These are phyloP conservation scores for Backusella macrospora DNA, from an alignment of 192 early-diverging fungal species.

Conservation along the genomic window DNA sequence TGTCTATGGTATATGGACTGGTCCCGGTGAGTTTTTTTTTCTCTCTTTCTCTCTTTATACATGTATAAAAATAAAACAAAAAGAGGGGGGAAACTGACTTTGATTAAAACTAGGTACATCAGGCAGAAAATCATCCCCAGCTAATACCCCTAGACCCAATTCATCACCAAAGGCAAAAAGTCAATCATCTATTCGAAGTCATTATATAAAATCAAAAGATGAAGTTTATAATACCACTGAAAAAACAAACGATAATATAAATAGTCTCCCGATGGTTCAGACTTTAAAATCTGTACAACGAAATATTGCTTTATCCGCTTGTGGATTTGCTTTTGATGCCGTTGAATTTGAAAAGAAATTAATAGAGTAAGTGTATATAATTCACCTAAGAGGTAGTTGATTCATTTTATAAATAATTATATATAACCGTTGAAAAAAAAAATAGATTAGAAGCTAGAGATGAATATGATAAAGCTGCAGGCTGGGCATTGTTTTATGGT, in stretches of 20 bases:
- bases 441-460: constrained; percentile 66
- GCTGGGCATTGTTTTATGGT: constrained; percentile 85
- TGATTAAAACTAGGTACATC: background rate
- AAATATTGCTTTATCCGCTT: constrained; percentile 51
- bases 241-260: background rate
- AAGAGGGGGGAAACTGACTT: too few relatives aligned
- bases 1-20: constrained; percentile 48
- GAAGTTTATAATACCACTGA: background rate
- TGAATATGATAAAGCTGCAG: constrained; percentile 86
- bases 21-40: constrained; percentile 29
- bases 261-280: constrained; percentile 38
- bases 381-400: constrained; percentile 41
- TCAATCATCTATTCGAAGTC: background rate
- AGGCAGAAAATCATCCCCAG: constrained; percentile 28
- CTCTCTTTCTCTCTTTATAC: background rate
- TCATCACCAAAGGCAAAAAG: background rate
- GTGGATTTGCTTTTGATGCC: constrained; percentile 52
- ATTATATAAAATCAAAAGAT: constrained; percentile 10
- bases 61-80: too few relatives aligned
- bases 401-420: constrained; percentile 47
- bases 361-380: constrained; percentile 35
- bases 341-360: constrained; percentile 51
- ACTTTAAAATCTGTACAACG: constrained; percentile 54
- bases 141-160: constrained; percentile 18
- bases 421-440: constrained; percentile 24